These are phyloP conservation scores for Stereocaulon alpinum DNA, from an alignment of 495 filamentous ascomycete species.

Conservation along the genomic window DNA sequence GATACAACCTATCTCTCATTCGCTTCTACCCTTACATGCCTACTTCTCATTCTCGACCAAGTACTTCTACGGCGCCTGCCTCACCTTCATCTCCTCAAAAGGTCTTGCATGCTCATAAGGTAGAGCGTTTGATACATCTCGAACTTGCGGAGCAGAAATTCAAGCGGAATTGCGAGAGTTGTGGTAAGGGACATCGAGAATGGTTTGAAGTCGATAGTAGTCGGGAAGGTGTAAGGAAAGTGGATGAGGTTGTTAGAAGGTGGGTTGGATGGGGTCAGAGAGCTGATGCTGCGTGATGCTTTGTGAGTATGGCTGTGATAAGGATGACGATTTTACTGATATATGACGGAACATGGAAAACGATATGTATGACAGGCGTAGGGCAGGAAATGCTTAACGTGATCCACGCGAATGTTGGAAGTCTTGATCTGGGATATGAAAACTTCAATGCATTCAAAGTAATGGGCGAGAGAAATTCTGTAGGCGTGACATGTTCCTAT, in stretches of 20 bases:
- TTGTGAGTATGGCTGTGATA: background rate
- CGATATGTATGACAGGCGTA: background rate
- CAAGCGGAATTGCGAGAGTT: constrained; percentile 59
- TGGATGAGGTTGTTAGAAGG: constrained; percentile 76
- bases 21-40: constrained; percentile 83
- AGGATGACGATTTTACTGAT: background rate
- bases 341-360: background rate
- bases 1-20: constrained; percentile 72
- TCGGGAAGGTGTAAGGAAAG: constrained; percentile 54
- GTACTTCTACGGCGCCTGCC: constrained; percentile 23
- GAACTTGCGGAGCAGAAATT: constrained; percentile 66
- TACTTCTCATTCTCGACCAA: constrained; percentile 33
- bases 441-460: no score
- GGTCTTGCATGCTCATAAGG: constrained; percentile 76
- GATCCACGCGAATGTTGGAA: background rate
- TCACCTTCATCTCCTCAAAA: constrained; percentile 36
- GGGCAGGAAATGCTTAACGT: background rate
- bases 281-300: constrained; percentile 9
- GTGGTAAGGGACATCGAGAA: constrained; percentile 81
- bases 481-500: background rate
- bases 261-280: constrained; percentile 77
- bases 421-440: no score
- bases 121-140: constrained; percentile 83
- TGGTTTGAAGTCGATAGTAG: constrained; percentile 90
- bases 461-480: no score